A percentile compares a stretch with the other conserved stretches of the same genome.
Conservation (phyloP, 768 basidiomycete genomes). For the Tylopilus felleus region DNA sequence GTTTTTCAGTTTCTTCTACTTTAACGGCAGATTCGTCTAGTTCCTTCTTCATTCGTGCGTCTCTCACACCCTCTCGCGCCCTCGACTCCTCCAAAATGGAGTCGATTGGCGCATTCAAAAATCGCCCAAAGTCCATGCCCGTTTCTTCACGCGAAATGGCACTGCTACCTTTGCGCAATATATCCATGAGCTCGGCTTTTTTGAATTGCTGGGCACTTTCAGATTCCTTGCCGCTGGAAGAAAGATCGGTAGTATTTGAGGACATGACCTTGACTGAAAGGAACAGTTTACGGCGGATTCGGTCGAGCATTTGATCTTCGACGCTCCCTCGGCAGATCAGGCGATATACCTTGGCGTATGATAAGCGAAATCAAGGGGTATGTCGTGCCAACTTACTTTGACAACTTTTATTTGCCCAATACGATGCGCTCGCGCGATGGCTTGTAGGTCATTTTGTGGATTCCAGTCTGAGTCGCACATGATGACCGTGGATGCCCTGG, state of each 20-base stretch:
- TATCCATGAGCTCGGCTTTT: slow-evolving; percentile 48
- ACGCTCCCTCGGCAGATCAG: slow-evolving; percentile 67
- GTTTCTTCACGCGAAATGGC: slow-evolving; percentile 41
- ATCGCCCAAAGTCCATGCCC: slow-evolving; percentile 41
- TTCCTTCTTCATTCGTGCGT: slow-evolving; percentile 45
- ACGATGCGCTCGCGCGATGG: slow-evolving; percentile 81
- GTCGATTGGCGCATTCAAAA: slow-evolving; percentile 42
- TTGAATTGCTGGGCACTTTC: slow-evolving; percentile 33
- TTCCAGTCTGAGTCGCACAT: slow-evolving; percentile 76
- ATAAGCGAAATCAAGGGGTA: neutral
- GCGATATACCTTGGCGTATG: slow-evolving; percentile 52
- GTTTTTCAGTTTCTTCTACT: slow-evolving; percentile 23
- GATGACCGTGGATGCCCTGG: slow-evolving; percentile 75
- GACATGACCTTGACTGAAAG: slow-evolving; percentile 63
- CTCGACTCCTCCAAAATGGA: slow-evolving; percentile 47
- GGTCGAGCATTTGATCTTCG: slow-evolving; percentile 73
- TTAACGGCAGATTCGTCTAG: slow-evolving; percentile 14
- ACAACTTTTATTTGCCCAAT: slow-evolving; percentile 75
- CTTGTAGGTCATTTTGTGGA: slow-evolving; percentile 79
- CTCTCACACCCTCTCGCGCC: slow-evolving; percentile 39
- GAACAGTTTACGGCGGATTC: slow-evolving; percentile 68
- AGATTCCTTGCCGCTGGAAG: slow-evolving; percentile 13
- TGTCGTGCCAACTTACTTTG: slow-evolving; percentile 37
- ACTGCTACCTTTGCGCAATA: slow-evolving; percentile 56
- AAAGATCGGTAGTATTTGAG: slow-evolving; percentile 26